Conservation (phyloP, 495 filamentous ascomycete genomes). For the Podospora bellae-mahoneyi region DNA sequence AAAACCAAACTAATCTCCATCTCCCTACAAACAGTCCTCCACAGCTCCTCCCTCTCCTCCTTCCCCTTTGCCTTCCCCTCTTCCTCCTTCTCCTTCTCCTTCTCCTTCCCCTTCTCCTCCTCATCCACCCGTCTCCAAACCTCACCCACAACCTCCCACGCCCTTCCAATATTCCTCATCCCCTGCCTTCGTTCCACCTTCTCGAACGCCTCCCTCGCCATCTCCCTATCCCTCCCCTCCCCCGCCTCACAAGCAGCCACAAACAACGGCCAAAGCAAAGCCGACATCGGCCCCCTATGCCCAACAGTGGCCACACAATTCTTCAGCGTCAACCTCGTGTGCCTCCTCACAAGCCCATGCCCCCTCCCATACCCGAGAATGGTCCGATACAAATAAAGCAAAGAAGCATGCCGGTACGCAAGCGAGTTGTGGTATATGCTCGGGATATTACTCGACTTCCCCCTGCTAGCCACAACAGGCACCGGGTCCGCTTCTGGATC, state of each 20-base stretch:
- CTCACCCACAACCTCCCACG: conserved; percentile 55
- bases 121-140: conserved; percentile 53
- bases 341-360: conserved; percentile 49
- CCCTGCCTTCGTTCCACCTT: conserved; percentile 53
- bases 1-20: conserved; percentile 26
- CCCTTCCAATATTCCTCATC: conserved; percentile 59
- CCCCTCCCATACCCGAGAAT: conserved; percentile 45
- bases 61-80: conserved; percentile 1
- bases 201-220: conserved; percentile 48
- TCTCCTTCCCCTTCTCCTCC: conserved; percentile 1
- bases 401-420: conserved; percentile 58
- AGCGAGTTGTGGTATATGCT: conserved; percentile 59
- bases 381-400: conserved; percentile 59
- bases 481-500: not conserved
- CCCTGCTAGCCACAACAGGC: conserved; percentile 9
- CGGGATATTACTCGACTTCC: conserved; percentile 27
- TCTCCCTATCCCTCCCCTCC: conserved; percentile 35
- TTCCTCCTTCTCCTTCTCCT: not conserved
- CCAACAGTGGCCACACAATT: conserved; percentile 53
- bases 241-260: conserved; percentile 56
- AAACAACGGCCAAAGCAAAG: conserved; percentile 60
- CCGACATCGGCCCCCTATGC: conserved; percentile 55
- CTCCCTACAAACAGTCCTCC: conserved; percentile 21
- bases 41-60: conserved; percentile 14
- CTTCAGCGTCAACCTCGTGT: conserved; percentile 46